A percentile compares a stretch with the other conserved stretches of the same genome.
These are phyloP conservation scores for Cercospora janseana DNA, from an alignment of 2,329 filamentous ascomycete genomes.

Conservation along the genomic window DNA sequence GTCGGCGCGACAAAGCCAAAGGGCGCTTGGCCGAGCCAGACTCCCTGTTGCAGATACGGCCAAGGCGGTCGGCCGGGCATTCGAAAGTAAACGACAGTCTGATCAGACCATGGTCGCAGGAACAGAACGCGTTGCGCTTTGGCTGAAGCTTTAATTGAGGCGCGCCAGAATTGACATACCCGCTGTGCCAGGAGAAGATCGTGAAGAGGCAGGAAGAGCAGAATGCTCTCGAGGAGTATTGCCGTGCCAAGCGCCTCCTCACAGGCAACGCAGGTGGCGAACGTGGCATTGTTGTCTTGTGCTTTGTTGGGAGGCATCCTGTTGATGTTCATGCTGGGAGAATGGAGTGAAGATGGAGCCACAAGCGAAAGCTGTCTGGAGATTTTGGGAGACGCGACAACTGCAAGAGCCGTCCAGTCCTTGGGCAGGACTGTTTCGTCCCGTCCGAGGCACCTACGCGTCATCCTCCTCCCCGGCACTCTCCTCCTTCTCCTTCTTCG, in stretches of 20 bases:
- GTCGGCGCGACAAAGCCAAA: not conserved
- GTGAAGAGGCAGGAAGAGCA: not conserved
- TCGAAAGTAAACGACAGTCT: not conserved
- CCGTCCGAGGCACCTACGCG: not conserved
- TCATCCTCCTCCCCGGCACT: not conserved
- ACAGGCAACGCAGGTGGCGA: not conserved
- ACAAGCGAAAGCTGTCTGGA: too few species aligned
- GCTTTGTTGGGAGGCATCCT: too few species aligned
- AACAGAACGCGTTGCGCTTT: not conserved
- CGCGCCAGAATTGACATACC: not conserved
- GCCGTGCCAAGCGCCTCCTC: not conserved
- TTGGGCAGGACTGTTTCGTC: too few species aligned
- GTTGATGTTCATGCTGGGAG: too few species aligned
- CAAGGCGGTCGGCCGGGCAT: not conserved
- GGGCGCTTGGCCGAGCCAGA: not conserved
- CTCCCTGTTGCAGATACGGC: not conserved
- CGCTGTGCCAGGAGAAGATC: not conserved
- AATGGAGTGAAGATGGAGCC: too few species aligned
- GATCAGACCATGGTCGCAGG: not conserved
- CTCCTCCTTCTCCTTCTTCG: constrained; percentile 14
- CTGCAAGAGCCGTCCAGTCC: too few species aligned
- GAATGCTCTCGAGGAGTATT: not conserved
- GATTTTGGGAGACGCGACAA: too few species aligned
- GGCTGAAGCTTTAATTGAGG: not conserved
- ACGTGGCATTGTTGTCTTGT: not conserved